Base-by-base conservation (phyloP, 108 stramenopile genomes). In the Nannochloropsis gaditana region DNA sequence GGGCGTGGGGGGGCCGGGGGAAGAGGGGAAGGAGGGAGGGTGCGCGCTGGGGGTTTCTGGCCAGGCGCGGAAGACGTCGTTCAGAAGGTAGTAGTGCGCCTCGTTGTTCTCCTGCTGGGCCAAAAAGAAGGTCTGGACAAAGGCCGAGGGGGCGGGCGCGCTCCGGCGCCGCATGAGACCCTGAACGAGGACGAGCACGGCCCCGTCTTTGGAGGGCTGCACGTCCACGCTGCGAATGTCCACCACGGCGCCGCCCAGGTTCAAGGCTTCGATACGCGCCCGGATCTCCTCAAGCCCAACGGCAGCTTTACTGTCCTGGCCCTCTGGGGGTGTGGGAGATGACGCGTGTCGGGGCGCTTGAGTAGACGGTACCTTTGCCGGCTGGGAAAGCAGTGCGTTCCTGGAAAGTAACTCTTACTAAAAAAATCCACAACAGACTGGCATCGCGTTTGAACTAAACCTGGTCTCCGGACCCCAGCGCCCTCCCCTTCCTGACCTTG, bases 281-380 rank as follows among this genome's bases (percentile, higher is more conserved):
- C 59, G 59, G 59, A 73, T 73, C n/a, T 73, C 19, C 19, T 73
- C 59, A 2, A 73, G 59, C 19, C 59, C 59, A n/a, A n/a, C 15
- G 59, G 59, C 59, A n/a, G 59, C 19, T 73, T 73, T 73, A n/a
- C n/a, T 73, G 59, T 73, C 59, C n/a, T 73, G 59, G 59, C 59
- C 59, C 6, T 73, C 59, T 15, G 59, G 4, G 59, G n/a, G 19
- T 50, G 47, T 50, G 47, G n/a, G 59, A 73, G 59, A 73, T 2
- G 59, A 73, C 5, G 59, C 59, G n/a, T 73, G 59, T 73, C n/a
- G 47, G 47, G 47, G 47, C 31, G 31, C 31, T 31, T 31, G 31
- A 73, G 59, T n/a, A 73, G 59, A 73, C 59, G 3, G n/a, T 15
- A n/a, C 6, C 15, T 73, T n/a, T 6, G 59, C 59, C 59, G 15